Conservation (phyloP, 768 basidiomycete genomes). For the Porpolomopsis calyptriformis region DNA sequence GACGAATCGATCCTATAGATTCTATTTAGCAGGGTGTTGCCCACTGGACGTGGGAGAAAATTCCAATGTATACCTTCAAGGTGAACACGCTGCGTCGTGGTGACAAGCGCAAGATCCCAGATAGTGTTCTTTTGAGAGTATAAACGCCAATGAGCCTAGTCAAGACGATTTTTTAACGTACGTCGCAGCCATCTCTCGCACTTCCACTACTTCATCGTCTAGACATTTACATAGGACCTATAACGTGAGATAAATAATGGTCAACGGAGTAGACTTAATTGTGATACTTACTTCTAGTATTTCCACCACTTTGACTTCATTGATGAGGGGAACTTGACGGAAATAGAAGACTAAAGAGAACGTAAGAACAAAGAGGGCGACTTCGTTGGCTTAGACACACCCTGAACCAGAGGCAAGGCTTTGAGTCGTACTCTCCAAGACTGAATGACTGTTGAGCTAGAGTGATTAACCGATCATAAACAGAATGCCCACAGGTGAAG, state of each 20-base stretch:
- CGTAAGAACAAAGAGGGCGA: background rate
- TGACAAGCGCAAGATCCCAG: conserved; percentile 74
- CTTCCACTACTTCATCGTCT: conserved; percentile 82
- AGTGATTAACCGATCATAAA: background rate
- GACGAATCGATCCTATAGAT: conserved; percentile 61
- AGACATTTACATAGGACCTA: conserved; percentile 73
- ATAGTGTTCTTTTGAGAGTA: conserved; percentile 45
- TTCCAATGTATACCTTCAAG: conserved; percentile 40
- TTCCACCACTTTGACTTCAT: conserved; percentile 62
- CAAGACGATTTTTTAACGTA: conserved; percentile 26
- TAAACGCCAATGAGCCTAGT: conserved; percentile 1
- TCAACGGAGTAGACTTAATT: background rate
- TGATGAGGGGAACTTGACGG: conserved; percentile 75
- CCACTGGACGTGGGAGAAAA: background rate
- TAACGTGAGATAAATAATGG: background rate
- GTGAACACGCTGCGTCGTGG: conserved; percentile 67
- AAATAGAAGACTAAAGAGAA: conserved; percentile 65
- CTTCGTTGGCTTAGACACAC: conserved; percentile 20
- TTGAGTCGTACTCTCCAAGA: conserved; percentile 86
- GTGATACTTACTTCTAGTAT: conserved; percentile 58
- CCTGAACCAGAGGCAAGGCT: conserved; percentile 76
- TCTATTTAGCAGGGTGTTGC: conserved; percentile 4
- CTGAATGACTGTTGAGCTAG: conserved; percentile 24
- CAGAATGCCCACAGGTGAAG: conserved; percentile 38
- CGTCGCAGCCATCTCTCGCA: conserved; percentile 82